Base-by-base conservation (phyloP, 176 grass and related monocot genomes). In the Oryza meridionalis region DNA sequence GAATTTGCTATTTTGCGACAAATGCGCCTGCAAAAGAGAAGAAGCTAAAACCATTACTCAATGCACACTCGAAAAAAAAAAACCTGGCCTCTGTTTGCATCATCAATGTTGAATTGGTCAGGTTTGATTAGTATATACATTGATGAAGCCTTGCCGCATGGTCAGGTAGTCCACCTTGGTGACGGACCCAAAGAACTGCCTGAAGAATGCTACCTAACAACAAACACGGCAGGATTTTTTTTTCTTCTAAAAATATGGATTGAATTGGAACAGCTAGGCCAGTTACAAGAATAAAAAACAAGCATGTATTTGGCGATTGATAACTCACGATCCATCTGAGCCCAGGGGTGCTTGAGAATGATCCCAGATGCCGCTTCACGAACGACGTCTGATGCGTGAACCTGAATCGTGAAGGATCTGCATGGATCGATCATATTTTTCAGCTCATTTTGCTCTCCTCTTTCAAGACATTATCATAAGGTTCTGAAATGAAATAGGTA, bases 141-240 rank as follows among this genome's bases (percentile, higher is more conserved):
- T 94, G 85, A 98, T 98, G 84, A 98, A 98, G 16, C 92, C 95
- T 77, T 91, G 85, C 14, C 92, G 79, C 90, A 98, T 77, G 29
- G 88, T 91, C 47, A 98, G 59, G 85, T 98, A 98, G 73, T 98
- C 95, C 42, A 92, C 86, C 87, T 95, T 95, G 24, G 74, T 86
- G 67, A 98, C 92, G 1, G 95, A 98, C 14, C 80, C 85, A 53
- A 98, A 91, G 83, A 98, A 98, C 70, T 95, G 96, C 91, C 92
- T 92, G 82, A 98, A 85, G 73, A 97, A 97, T 4, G 88, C 87
- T 49, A 94, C 95, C 95, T 97, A 29, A 27, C 10, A 22, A 27
- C 64, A 51, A 63, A 81, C 6, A 63, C 72, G 9, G 19, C 22
- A 74, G 53, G 2, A 19, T 22, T 9, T 59, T 22, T 59, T 59